Evolutionary conservation across 2,329 filamentous ascomycete genomes (phyloP), one percentile per base, ranked within the genome.

Genomic region (Neonectria faginata): DNA sequence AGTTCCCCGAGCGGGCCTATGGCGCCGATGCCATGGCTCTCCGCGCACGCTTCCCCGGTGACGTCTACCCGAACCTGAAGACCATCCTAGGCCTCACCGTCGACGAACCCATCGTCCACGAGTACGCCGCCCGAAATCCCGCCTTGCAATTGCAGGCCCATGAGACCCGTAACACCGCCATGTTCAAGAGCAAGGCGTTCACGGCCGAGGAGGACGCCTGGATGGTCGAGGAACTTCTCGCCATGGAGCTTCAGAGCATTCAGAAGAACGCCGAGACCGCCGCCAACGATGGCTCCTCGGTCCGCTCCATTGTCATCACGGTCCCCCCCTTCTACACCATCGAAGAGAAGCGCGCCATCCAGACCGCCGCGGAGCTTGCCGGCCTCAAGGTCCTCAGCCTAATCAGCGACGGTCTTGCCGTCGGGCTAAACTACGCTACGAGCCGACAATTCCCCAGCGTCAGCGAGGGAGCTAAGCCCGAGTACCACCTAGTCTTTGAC

Each of bases 31-130:
- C 96, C 66, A 85, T 97, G 74, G 92, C 95, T 65, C 86, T 99
- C 60, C 88, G 93, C 57, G 91, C 93, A 63, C 88, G 96, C 71
- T 97, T 97, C 79, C 94, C 96, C 36, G 89, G 91, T 79, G 95
- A 99, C 77, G 93, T 97, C 72, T 99, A 97, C 82, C 91, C 92
- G 59, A 98, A 98, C 79, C 82, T 99, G 73, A 99, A 98, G 84
- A 86, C 90, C 47, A 87, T 99, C 33, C 84, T 99, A n/a, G 96
- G 95, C 41, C 84, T 97, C 16, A 82, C 86, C 12, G 81, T 86
- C 61, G 85, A 86, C 66, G 85, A 87, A 69, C 82, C 88, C 12
- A 80, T 88, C 47, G 88, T 93, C 22, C 82, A 88, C 69, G 87
- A 90, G 67, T 99, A 97, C 79, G 86, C 85, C 65, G 83, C 84